Percentiles rank a stretch among this genome's conserved stretches.
These are phyloP conservation scores for Thozetella sp. DNA, from an alignment of 495 filamentous ascomycete genomes.

Conservation along the genomic window DNA sequence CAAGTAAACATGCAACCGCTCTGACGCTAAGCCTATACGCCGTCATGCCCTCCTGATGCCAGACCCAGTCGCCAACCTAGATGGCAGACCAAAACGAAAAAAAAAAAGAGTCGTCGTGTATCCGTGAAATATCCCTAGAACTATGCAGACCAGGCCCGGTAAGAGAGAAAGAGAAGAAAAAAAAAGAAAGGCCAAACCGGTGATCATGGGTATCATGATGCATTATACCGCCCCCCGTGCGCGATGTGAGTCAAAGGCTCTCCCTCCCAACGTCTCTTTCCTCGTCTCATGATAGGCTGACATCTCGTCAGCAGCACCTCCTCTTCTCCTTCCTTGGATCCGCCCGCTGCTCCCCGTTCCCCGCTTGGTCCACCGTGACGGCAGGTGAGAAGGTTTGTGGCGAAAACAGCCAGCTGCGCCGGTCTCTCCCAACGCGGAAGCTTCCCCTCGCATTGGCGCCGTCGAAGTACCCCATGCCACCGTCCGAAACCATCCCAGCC, in stretches of 20 bases:
- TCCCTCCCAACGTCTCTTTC: not conserved
- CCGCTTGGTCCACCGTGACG: conserved; percentile 39
- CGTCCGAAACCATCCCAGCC: conserved; percentile 17
- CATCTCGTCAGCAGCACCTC: conserved; percentile 47
- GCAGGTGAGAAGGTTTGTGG: conserved; percentile 52
- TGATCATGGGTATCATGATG: conserved; percentile 11
- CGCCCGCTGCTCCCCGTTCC: conserved; percentile 26
- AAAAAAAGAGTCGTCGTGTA: not conserved
- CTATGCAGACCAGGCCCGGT: not conserved
- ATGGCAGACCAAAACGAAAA: not conserved
- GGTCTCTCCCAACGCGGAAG: conserved; percentile 63
- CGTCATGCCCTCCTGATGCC: not conserved
- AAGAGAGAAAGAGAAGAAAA: not conserved
- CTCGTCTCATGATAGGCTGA: conserved; percentile 1
- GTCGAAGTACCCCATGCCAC: conserved; percentile 45
- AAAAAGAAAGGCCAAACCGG: not conserved
- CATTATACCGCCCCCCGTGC: not conserved
- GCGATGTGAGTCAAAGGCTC: too few relatives aligned
- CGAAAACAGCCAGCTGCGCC: conserved; percentile 62
- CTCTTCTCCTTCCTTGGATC: conserved; percentile 27
- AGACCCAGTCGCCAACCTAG: not conserved
- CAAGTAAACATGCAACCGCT: not conserved
- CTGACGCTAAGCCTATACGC: not conserved
- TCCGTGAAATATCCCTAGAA: not conserved
- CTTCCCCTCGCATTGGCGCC: conserved; percentile 49